Percentiles rank a stretch among this genome's conserved stretches.
Conservation (phyloP, 2,329 filamentous ascomycete species). For the Diaporthe velutina region DNA sequence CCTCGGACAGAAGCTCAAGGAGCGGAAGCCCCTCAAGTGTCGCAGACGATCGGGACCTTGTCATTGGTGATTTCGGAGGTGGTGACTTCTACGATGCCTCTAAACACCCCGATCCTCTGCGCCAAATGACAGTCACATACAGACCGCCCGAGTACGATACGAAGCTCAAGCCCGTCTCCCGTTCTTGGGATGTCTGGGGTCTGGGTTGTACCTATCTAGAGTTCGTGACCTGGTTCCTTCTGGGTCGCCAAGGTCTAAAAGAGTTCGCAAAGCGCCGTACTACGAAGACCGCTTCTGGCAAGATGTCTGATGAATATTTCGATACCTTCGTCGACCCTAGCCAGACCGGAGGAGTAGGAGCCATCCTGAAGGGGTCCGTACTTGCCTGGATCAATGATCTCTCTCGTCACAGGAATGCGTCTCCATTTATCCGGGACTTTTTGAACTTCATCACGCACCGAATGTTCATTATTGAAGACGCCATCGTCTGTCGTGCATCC, state of each 20-base stretch:
- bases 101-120: constrained; percentile 38
- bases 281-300: constrained; percentile 36
- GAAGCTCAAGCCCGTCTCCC: constrained; percentile 40
- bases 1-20: constrained; percentile 29
- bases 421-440: constrained; percentile 40
- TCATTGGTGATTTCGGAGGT: constrained; percentile 40
- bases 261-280: constrained; percentile 40
- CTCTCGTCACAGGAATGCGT: constrained; percentile 38
- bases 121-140: constrained; percentile 39
- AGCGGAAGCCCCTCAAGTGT: constrained; percentile 33
- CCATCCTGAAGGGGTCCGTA: constrained; percentile 39
- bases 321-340: constrained; percentile 38
- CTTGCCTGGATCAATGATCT: constrained; percentile 40
- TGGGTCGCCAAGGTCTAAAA: constrained; percentile 34
- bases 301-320: constrained; percentile 41
- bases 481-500: constrained; percentile 34
- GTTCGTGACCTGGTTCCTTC: constrained; percentile 43
- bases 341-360: constrained; percentile 37
- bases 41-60: constrained; percentile 32
- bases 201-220: constrained; percentile 44
- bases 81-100: constrained; percentile 40
- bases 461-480: constrained; percentile 41
- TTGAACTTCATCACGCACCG: constrained; percentile 39
- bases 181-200: constrained; percentile 44
- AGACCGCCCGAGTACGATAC: constrained; percentile 40